Base-by-base conservation (phyloP, 805 yeast species). In the Ogataea neopini region DNA sequence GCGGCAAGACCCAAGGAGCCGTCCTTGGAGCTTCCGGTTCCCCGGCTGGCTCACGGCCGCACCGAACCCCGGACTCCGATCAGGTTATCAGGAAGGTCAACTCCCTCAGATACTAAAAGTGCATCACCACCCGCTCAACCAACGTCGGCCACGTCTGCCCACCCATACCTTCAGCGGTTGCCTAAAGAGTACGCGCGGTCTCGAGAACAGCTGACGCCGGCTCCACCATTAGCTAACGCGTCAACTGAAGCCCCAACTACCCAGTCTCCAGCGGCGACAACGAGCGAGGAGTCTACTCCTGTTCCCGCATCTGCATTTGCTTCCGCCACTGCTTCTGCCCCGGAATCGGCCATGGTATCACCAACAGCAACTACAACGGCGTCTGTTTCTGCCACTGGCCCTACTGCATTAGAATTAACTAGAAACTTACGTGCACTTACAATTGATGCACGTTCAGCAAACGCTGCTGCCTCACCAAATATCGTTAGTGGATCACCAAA, bases 101-200 rank as follows among this genome's bases (percentile, higher is more conserved):
- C 5, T 11, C 10, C 32, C 6, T 7, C 32, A 30, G 34, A 30
- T n/a, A 30, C 17, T 18, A 14, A 11, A 7, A 13, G 9, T 9
- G 18, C 34, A 30, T 19, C 14, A 19, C 26, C 26, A 19, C 10
- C 20, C 6, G 15, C 32, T 4, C 26, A 6, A 13, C 8, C 40
- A 2, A n/a, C 34, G 17, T 13, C 34, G 2, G 19, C 17, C 19
- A 30, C 26, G 7, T 4, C 26, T 10, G 30, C 38, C n/a, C 49
- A 46, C 30, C 49, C 49, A 14, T 46, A 46, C 25, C 28, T 35
- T 13, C 40, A 40, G 38, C 28, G 40, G 18, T 35, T 46, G 6
- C 49, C 49, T 4, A 26, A 15, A n/a, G 49, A 40, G 20, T 23
- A 35, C 4, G 32, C 25, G 5, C 49, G 43, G 4, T 40, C 49